Base-by-base conservation (phyloP, 2,329 filamentous ascomycete genomes). In the Orbilia blumenaviensis region DNA sequence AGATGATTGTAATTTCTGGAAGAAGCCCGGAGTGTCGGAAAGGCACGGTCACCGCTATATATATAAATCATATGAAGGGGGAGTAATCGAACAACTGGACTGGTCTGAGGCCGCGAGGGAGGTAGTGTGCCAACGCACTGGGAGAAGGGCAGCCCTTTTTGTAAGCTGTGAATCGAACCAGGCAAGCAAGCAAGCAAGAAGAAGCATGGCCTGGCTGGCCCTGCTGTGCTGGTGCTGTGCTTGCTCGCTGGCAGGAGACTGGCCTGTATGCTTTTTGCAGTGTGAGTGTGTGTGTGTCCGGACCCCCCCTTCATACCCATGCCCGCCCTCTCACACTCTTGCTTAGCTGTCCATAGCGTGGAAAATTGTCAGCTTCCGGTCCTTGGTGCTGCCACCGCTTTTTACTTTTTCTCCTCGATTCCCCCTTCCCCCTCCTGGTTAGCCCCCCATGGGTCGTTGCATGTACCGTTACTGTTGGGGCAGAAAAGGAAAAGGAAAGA, bases 391-490 rank as follows among this genome's bases (percentile, higher is more conserved):
- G 61, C 69, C 62, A 74, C 63, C 54, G 12, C 61, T 48, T 75
- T 75, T 76, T 76, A 58, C 72, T 69, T 76, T 76, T 76, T 54
- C 58, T 46, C 27, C 9, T 66, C 32, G 62, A 46, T 44, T 52
- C 41, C 72, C 71, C 48, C 58, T 76, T 54, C 72, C 72, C 41
- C 56, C 48, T 52, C 64, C 48, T 44, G 71, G 42, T 56, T 56
- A 67, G 66, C 56, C 63, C 50, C 41, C 72, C 72, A 76, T 69
- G 72, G 72, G 64, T 76, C 58, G 72, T 36, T 76, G 72, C 72
- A 76, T 76, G 72, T 76, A 76, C 72, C 72, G 72, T 76, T 76
- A 76, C 72, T 76, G 72, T 76, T 76, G 72, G 71, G 72, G 72
- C 64, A 68, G 69, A 75, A 76, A 76, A 66, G 72, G 68, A 76